Evolutionary conservation across 371 early-diverging fungal species (phyloP).

Genomic region (Quaeritorhiza haematococci): DNA sequence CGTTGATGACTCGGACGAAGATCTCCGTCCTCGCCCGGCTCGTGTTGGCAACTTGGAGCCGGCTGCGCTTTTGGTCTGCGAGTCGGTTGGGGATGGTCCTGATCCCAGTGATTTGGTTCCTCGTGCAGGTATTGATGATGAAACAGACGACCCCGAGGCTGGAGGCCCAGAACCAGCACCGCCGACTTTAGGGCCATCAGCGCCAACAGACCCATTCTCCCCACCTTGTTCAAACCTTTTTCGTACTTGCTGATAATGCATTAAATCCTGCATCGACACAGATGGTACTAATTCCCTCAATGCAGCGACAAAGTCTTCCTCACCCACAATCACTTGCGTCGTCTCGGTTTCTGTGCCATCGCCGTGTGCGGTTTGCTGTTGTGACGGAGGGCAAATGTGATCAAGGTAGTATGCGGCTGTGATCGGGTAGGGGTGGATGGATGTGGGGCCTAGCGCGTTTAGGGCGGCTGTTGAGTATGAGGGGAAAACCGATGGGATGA

Average conservation of each 20-base stretch:
- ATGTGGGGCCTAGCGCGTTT: conserved; percentile 16
- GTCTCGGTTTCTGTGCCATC: conserved; percentile 48
- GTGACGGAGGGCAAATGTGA: conserved; percentile 60
- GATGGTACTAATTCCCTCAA: conserved; percentile 81
- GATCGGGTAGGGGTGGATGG: conserved; percentile 41
- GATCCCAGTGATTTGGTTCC: too few relatives aligned
- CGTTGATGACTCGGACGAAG: too few relatives aligned
- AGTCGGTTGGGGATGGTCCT: too few relatives aligned
- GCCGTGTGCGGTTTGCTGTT: conserved; percentile 31
- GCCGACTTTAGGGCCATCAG: too few relatives aligned
- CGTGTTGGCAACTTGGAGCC: too few relatives aligned
- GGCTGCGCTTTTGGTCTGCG: too few relatives aligned
- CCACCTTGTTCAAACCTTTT: conserved; percentile 37
- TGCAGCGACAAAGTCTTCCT: conserved; percentile 79
- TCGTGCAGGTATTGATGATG: too few relatives aligned
- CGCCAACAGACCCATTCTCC: too few relatives aligned
- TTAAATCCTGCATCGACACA: conserved; percentile 83
- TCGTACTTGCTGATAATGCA: conserved; percentile 75
- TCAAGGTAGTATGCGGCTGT: conserved; percentile 82
- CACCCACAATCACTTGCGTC: conserved; percentile 62
- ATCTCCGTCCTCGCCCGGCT: too few relatives aligned
- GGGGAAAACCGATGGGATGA: background rate
- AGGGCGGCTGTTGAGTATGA: conserved; percentile 9
- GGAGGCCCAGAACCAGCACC: too few relatives aligned
- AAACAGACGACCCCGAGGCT: too few relatives aligned